phyloP scores from a whole-genome alignment of 176 grass and related monocot species.

The Carex myosuroides region DNA sequence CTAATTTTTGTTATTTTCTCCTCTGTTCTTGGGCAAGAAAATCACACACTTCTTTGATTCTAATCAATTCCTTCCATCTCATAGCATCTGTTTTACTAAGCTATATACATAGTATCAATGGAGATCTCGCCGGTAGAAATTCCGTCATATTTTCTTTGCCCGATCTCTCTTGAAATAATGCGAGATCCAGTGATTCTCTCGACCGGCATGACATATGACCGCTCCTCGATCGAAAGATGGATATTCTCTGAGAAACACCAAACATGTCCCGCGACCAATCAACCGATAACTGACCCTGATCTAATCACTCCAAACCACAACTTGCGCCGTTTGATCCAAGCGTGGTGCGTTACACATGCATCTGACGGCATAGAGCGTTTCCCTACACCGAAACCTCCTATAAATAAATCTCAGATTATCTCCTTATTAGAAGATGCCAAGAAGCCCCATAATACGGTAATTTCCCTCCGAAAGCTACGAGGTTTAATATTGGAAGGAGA shows the following conservation, averaged over 20 bases:
- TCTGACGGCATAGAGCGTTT: slow-evolving; percentile 46
- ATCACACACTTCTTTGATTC: not conserved
- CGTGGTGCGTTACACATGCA: slow-evolving; percentile 65
- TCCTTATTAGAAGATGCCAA: slow-evolving; percentile 30
- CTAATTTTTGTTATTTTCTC: no score
- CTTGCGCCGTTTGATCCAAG: slow-evolving; percentile 74
- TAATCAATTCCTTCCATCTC: not conserved
- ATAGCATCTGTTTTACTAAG: not conserved
- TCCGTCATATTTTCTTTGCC: slow-evolving; percentile 71
- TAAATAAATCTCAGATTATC: slow-evolving; percentile 36
- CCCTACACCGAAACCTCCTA: slow-evolving; percentile 54
- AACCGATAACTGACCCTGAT: slow-evolving; percentile 33
- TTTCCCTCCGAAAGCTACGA: slow-evolving; percentile 37
- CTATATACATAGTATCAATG: slow-evolving; percentile 19
- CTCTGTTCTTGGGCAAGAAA: not conserved
- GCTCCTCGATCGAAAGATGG: slow-evolving; percentile 82
- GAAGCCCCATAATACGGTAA: not conserved
- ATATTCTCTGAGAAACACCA: slow-evolving; percentile 58
- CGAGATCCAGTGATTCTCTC: slow-evolving; percentile 74
- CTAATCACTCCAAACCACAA: slow-evolving; percentile 89
- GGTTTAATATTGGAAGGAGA: slow-evolving; percentile 52
- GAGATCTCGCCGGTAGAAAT: slow-evolving; percentile 46
- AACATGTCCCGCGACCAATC: slow-evolving; percentile 71
- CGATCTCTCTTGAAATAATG: slow-evolving; percentile 85
- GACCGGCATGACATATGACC: slow-evolving; percentile 93